Conservation (phyloP, 805 yeast species). For the Nakazawaea sp. region DNA sequence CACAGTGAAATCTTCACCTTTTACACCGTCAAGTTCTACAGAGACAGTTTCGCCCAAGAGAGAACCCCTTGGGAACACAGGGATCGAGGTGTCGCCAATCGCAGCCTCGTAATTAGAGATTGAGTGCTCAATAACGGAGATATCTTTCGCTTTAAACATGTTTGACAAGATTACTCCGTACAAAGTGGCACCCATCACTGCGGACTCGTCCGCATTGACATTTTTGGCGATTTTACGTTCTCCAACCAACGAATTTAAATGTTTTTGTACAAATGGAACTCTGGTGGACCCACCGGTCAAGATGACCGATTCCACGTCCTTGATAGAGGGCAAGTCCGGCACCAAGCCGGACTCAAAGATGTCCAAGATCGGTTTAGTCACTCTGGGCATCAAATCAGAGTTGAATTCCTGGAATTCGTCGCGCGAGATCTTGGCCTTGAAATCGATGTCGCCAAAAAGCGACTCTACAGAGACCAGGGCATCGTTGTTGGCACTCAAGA, state of each 20-base stretch:
- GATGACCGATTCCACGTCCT: conserved; percentile 57
- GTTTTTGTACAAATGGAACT: conserved; percentile 78
- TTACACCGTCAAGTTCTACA: conserved; percentile 29
- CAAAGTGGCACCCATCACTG: conserved; percentile 83
- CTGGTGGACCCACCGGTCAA: conserved; percentile 89
- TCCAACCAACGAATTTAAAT: conserved; percentile 46
- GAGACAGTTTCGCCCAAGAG: conserved; percentile 24
- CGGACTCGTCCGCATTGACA: conserved; percentile 94
- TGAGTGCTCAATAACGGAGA: conserved; percentile 52
- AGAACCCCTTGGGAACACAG: conserved; percentile 44
- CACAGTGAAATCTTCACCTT: conserved; percentile 13
- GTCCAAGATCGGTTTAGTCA: conserved; percentile 46
- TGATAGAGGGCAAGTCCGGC: conserved; percentile 18
- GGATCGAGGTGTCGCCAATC: conserved; percentile 16
- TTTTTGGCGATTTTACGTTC: conserved; percentile 64
- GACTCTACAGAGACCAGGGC: conserved; percentile 74
- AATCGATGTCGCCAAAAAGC: conserved; percentile 65
- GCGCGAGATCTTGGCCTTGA: conserved; percentile 60
- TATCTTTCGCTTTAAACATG: conserved; percentile 56
- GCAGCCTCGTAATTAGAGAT: conserved; percentile 39
- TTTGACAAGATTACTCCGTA: conserved; percentile 73
- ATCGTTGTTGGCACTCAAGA: conserved; percentile 84
- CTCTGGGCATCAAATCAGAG: conserved; percentile 35
- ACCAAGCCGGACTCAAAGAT: conserved; percentile 35
- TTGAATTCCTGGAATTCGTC: conserved; percentile 68